Conservation (phyloP, 306 rosid genomes). For the Lotus japonicus region DNA sequence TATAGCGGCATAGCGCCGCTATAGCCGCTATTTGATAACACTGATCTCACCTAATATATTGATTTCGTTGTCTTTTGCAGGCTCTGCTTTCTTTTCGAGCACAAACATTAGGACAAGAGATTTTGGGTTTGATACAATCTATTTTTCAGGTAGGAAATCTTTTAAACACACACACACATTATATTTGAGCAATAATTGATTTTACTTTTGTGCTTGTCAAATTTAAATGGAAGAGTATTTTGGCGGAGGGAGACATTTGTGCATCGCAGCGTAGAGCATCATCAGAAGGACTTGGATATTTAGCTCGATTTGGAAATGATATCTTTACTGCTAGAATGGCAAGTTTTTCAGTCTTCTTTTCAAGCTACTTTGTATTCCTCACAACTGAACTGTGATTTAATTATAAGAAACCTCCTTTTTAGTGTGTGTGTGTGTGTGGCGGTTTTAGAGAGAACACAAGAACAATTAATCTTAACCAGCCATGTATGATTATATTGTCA, state of each 20-base stretch:
- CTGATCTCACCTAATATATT: slow-evolving; percentile 20
- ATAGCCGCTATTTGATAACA: no score
- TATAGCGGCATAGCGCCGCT: no score
- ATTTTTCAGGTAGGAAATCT: slow-evolving; percentile 64
- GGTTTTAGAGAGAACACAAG: no score
- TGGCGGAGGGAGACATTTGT: slow-evolving; percentile 87
- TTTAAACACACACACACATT: not conserved
- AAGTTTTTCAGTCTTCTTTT: slow-evolving; percentile 24
- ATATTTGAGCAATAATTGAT: not conserved
- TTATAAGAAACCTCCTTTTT: not conserved
- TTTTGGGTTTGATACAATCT: slow-evolving; percentile 73
- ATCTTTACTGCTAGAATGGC: slow-evolving; percentile 93
- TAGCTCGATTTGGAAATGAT: slow-evolving; percentile 95
- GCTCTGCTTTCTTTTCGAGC: slow-evolving; percentile 62
- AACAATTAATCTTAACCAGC: no score
- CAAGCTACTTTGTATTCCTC: slow-evolving; percentile 2
- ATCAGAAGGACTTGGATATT: slow-evolving; percentile 82
- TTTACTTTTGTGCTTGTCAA: not conserved
- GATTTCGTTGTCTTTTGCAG: slow-evolving; percentile 38
- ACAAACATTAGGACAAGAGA: slow-evolving; percentile 65
- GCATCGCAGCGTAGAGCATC: slow-evolving; percentile 88
- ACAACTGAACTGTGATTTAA: slow-evolving; percentile 5
- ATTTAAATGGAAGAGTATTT: slow-evolving; percentile 63
- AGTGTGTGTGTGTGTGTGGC: not conserved
- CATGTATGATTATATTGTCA: no score